Percentiles rank a stretch among this genome's conserved stretches.
Evolutionary conservation across 1,284 basidiomycete genomes (phyloP).

Genomic region (Rhodotorula sp.): DNA sequence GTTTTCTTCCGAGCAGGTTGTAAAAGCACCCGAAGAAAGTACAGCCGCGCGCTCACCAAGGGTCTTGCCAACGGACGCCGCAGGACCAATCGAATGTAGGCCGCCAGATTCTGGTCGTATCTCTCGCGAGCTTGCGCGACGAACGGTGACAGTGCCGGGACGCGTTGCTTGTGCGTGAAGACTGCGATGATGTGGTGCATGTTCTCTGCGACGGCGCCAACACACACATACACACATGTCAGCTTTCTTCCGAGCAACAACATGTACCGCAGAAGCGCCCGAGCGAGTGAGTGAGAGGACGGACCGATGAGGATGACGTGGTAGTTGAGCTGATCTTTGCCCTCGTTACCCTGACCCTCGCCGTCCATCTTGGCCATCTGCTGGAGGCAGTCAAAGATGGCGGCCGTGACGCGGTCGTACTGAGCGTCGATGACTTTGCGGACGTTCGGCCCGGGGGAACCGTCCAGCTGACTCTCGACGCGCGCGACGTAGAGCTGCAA

Average conservation of each 20-base stretch:
- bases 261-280: too few species aligned
- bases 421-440: conserved; percentile 74
- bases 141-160: conserved; percentile 60
- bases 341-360: conserved; percentile 47
- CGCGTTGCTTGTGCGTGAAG: conserved; percentile 33
- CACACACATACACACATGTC: neutral
- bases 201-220: conserved; percentile 65
- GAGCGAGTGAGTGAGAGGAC: conserved; percentile 45
- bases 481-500: conserved; percentile 66
- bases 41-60: conserved; percentile 63
- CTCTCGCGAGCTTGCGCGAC: conserved; percentile 72
- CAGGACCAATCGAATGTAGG: conserved; percentile 84
- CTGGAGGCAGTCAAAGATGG: conserved; percentile 89
- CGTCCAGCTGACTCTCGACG: conserved; percentile 82
- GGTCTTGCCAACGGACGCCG: conserved; percentile 82
- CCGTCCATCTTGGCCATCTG: conserved; percentile 91
- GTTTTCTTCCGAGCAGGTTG: neutral
- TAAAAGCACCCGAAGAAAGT: neutral
- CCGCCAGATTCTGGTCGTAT: conserved; percentile 80
- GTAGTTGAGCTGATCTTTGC: conserved; percentile 91
- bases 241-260: too few species aligned
- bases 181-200: conserved; percentile 84
- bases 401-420: conserved; percentile 81
- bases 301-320: conserved; percentile 90
- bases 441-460: conserved; percentile 72